These are phyloP conservation scores for Huntiella omanensis DNA, from an alignment of 2,329 filamentous ascomycete genomes.

Conservation along the genomic window DNA sequence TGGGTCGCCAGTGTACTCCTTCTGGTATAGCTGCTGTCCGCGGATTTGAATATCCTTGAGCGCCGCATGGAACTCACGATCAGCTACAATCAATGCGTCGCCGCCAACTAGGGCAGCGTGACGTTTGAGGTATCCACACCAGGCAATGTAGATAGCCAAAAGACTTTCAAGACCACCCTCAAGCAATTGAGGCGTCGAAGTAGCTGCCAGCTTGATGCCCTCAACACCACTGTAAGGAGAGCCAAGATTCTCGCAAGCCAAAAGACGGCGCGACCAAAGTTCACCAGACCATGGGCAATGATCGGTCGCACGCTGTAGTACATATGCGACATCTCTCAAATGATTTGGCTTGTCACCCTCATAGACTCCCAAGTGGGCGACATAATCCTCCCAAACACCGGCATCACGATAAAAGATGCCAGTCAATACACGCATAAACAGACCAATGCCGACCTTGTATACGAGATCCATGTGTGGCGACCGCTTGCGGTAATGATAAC, in stretches of 20 bases:
- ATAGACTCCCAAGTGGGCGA: constrained; percentile 49
- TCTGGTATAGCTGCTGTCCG: constrained; percentile 54
- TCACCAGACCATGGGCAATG: constrained; percentile 88
- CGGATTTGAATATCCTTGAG: constrained; percentile 72
- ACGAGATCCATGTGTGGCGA: constrained; percentile 26
- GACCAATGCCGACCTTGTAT: constrained; percentile 35
- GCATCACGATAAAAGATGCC: constrained; percentile 53
- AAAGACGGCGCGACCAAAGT: constrained; percentile 77
- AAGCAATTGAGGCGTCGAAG: constrained; percentile 67
- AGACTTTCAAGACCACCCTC: constrained; percentile 73
- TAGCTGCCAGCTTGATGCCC: constrained; percentile 80
- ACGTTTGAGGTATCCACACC: constrained; percentile 85
- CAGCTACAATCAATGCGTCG: constrained; percentile 74
- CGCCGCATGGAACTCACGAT: constrained; percentile 71
- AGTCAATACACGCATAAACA: constrained; percentile 63
- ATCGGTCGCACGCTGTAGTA: constrained; percentile 63
- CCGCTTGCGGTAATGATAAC: constrained; percentile 24
- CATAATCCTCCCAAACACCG: constrained; percentile 64
- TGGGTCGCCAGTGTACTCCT: constrained; percentile 67
- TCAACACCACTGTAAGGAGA: constrained; percentile 66
- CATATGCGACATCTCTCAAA: constrained; percentile 21
- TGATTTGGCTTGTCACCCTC: constrained; percentile 26
- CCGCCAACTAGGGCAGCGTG: constrained; percentile 56
- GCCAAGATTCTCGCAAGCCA: constrained; percentile 63
- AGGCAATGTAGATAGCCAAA: constrained; percentile 78